Evolutionary conservation across 2,329 filamentous ascomycete species (phyloP), one percentile per base, ranked within the genome.

Genomic region (Penicillium sp.): DNA sequence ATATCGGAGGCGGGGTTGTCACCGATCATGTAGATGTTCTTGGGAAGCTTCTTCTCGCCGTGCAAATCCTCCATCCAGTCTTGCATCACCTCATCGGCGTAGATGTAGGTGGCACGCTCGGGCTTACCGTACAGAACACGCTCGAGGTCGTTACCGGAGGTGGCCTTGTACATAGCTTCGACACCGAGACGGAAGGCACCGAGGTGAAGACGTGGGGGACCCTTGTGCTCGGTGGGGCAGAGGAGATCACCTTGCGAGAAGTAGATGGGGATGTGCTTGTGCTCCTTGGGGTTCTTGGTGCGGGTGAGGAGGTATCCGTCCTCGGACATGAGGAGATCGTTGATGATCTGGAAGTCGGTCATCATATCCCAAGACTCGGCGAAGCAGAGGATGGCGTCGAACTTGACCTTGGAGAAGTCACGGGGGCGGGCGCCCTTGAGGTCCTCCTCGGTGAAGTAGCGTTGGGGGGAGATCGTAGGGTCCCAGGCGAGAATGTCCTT

Each of bases 61-160:
- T 91, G 88, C 63, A 91, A 84, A 66, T 85, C 80, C 66, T 88
- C 87, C 87, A 91, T 90, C 88, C 88, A 91, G 49, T 81, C 82
- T 24, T 83, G 79, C 61, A 91, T 82, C 22, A 91, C 84, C 74
- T 90, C 86, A 65, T 90, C 88, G 63, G 88, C 89, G 75, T 88
- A 90, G 79, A 88, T 89, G 82, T 90, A 90, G 26, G 88, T 90
- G 5, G 88, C 88, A 56, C 85, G 67, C 73, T 90, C 87, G 33
- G 88, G 88, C 82, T 90, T 90, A 69, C 88, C 88, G 78, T 90
- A 90, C 55, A 90, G 86, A 33, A 89, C 85, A 79, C 87, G 87
- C 81, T 90, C 87, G 49, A 90, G 84, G 62, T 90, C 87, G 19
- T 82, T 81, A 57, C 87, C 87, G 0, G 87, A 89, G 57, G 89